Conservation (phyloP, 2,329 filamentous ascomycete genomes). For the Pyrenophora graminea region DNA sequence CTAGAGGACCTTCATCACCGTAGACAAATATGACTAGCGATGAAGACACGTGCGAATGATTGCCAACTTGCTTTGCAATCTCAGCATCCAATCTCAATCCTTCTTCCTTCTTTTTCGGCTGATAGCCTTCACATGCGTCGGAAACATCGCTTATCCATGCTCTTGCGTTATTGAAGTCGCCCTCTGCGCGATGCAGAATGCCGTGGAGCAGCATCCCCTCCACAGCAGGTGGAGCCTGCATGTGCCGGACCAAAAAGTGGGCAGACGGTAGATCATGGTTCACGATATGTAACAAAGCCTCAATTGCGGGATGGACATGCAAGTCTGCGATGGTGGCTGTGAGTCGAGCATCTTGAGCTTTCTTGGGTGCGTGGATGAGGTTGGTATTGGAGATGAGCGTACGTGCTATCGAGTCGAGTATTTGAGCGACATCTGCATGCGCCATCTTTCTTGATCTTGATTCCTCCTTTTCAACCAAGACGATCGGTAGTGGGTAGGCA, state of each 20-base stretch:
- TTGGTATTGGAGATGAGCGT: constrained; percentile 18
- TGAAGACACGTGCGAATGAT: constrained; percentile 5
- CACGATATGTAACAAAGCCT: constrained; percentile 57
- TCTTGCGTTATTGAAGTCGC: constrained; percentile 55
- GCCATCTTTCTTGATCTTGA: background rate
- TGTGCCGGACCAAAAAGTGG: constrained; percentile 59
- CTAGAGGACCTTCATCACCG: constrained; percentile 18
- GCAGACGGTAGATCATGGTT: constrained; percentile 57
- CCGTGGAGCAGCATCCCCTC: constrained; percentile 59
- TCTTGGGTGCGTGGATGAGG: constrained; percentile 20
- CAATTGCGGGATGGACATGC: constrained; percentile 53
- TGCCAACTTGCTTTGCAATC: constrained; percentile 7
- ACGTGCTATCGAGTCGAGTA: constrained; percentile 11
- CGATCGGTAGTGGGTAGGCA: no score
- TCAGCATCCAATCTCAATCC: constrained; percentile 19
- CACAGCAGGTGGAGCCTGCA: constrained; percentile 54
- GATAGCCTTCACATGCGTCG: constrained; percentile 41
- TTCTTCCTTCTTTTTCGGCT: constrained; percentile 27
- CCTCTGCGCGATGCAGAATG: constrained; percentile 57
- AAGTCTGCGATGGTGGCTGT: constrained; percentile 34
- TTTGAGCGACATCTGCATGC: constrained; percentile 1
- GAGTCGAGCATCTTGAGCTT: constrained; percentile 15
- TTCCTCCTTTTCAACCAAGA: background rate
- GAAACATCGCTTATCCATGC: constrained; percentile 55
- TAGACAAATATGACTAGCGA: constrained; percentile 28